Conservation (phyloP, 495 filamentous ascomycete species). For the Neurospora sp. region DNA sequence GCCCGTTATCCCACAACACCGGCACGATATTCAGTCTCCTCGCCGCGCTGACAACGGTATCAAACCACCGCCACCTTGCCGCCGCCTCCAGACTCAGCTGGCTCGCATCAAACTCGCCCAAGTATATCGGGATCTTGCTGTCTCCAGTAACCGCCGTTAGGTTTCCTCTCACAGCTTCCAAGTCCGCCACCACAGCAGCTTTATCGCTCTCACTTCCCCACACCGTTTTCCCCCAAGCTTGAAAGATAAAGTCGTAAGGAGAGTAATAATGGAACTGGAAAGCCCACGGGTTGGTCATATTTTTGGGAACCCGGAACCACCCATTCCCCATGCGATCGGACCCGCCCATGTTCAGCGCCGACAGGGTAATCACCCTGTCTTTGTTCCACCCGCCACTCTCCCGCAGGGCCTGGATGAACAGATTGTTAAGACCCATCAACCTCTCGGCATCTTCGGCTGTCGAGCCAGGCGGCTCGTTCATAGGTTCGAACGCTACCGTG, state of each 20-base stretch:
- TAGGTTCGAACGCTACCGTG: slow-evolving; percentile 48
- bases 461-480: slow-evolving; percentile 50
- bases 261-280: slow-evolving; percentile 57
- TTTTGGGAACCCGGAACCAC: slow-evolving; percentile 41
- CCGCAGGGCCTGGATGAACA: slow-evolving; percentile 46
- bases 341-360: slow-evolving; percentile 40
- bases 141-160: slow-evolving; percentile 28
- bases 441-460: slow-evolving; percentile 39
- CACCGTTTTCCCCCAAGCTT: slow-evolving; percentile 48
- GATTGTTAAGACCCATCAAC: slow-evolving; percentile 46
- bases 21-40: slow-evolving; percentile 35
- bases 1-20: slow-evolving; percentile 51
- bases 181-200: slow-evolving; percentile 37
- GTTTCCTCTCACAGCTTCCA: slow-evolving; percentile 40
- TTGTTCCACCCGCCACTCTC: slow-evolving; percentile 49
- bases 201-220: slow-evolving; percentile 50
- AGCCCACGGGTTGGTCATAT: slow-evolving; percentile 47
- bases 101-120: slow-evolving; percentile 51
- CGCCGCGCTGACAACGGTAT: slow-evolving; percentile 41
- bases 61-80: slow-evolving; percentile 49
- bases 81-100: slow-evolving; percentile 40
- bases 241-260: slow-evolving; percentile 47
- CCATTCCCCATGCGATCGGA: slow-evolving; percentile 36
- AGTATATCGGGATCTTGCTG: slow-evolving; percentile 34
- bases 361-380: slow-evolving; percentile 51